Conservation (phyloP, 345 rosid species). For the Populus tremula region DNA sequence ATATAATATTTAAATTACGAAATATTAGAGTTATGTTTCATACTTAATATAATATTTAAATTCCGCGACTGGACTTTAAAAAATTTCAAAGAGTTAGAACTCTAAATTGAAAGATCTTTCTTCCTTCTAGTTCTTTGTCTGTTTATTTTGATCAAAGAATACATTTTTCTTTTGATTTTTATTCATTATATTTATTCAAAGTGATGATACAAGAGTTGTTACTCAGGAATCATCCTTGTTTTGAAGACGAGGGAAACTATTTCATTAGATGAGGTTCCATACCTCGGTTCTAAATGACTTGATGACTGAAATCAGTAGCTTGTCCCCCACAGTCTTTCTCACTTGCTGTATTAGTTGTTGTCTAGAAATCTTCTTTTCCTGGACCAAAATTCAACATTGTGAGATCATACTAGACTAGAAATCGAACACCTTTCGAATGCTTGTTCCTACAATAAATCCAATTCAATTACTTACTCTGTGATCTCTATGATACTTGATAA, state of each 20-base stretch:
- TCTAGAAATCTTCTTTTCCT: constrained; percentile 70
- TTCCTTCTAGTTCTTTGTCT: no score
- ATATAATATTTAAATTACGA: no score
- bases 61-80: no score
- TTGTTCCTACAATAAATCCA: neutral
- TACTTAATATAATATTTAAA: no score
- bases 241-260: neutral
- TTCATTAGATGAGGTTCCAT: neutral
- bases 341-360: constrained; percentile 52
- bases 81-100: no score
- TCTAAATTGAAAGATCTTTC: no score
- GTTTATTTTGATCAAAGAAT: no score
- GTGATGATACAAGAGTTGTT: no score
- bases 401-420: neutral
- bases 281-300: constrained; percentile 57
- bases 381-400: constrained; percentile 12
- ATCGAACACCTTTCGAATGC: neutral
- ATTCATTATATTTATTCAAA: no score
- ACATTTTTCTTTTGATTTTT: no score
- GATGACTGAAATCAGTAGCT: constrained; percentile 58
- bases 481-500: constrained; percentile 51
- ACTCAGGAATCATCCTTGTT: no score
- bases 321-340: constrained; percentile 69
- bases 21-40: no score
- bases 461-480: constrained; percentile 38